phyloP scores from a whole-genome alignment of 768 basidiomycete genomes.

The Nidularia sp. region DNA sequence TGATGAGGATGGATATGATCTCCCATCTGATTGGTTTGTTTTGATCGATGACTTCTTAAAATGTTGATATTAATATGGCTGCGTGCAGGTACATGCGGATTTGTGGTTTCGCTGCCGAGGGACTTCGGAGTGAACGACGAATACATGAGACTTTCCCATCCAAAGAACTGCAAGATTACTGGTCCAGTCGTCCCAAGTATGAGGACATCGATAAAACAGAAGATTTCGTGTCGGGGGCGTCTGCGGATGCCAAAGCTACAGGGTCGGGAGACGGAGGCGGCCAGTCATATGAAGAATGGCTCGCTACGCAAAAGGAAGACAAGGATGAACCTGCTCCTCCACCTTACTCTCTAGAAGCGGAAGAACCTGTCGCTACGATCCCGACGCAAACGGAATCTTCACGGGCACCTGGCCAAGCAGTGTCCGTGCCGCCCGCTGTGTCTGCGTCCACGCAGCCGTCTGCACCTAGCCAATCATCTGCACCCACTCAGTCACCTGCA shows the following conservation, averaged over 20 bases:
- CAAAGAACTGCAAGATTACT: conserved; percentile 75
- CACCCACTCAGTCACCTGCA: no score
- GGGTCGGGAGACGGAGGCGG: conserved; percentile 10
- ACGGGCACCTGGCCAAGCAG: conserved; percentile 1
- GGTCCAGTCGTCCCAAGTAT: conserved; percentile 58
- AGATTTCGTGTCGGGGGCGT: conserved; percentile 26
- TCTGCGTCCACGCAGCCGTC: background rate
- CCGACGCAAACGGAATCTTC: conserved; percentile 1
- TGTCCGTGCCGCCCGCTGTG: background rate
- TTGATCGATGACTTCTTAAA: background rate
- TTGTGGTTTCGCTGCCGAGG: conserved; percentile 68
- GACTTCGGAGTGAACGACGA: conserved; percentile 57
- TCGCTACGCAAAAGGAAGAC: conserved; percentile 35
- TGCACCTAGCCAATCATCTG: background rate
- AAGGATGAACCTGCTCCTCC: conserved; percentile 60
- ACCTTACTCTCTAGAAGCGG: conserved; percentile 59
- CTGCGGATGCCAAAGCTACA: conserved; percentile 8
- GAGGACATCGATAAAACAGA: conserved; percentile 33
- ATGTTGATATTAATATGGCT: background rate
- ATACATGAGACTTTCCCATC: conserved; percentile 61
- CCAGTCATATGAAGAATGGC: conserved; percentile 47
- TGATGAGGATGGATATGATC: conserved; percentile 73
- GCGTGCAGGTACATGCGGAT: conserved; percentile 70
- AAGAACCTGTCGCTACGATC: conserved; percentile 13
- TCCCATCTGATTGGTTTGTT: conserved; percentile 77